These are phyloP conservation scores for Microcera coccophila DNA, from an alignment of 2,329 filamentous ascomycete species.

Conservation along the genomic window DNA sequence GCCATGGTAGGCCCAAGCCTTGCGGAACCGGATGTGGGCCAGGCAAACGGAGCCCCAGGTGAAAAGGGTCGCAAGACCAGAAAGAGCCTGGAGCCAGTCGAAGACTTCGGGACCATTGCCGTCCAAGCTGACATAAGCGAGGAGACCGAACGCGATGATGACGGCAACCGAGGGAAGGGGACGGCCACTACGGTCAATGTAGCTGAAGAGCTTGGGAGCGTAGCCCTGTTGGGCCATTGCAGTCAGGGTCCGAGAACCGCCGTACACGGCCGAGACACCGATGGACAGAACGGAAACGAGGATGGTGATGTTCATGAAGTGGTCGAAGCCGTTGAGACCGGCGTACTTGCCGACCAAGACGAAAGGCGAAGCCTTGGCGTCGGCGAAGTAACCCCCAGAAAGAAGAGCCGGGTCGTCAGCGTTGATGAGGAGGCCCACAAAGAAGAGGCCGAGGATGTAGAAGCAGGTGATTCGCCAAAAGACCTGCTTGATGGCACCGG, in stretches of 20 bases:
- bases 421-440: conserved; percentile 45
- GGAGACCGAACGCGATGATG: conserved; percentile 45
- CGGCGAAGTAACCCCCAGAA: conserved; percentile 22
- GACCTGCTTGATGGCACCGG: conserved; percentile 74
- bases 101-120: conserved; percentile 52
- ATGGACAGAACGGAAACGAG: conserved; percentile 53
- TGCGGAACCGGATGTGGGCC: conserved; percentile 61
- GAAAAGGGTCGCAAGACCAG: conserved; percentile 60
- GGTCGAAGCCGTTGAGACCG: conserved; percentile 44
- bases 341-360: conserved; percentile 50
- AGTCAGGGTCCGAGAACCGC: conserved; percentile 52
- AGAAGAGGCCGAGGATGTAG: conserved; percentile 48
- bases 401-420: conserved; percentile 42
- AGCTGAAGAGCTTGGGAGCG: conserved; percentile 50
- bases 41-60: conserved; percentile 64
- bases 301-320: conserved; percentile 54
- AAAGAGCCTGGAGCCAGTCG: conserved; percentile 62
- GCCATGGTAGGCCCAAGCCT: conserved; percentile 56
- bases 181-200: conserved; percentile 51
- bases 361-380: conserved; percentile 44
- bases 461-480: conserved; percentile 51
- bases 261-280: conserved; percentile 52
- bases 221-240: conserved; percentile 53
- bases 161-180: conserved; percentile 44
- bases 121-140: conserved; percentile 46